Evolutionary conservation across 78 protist genomes (phyloP).

Genomic region (Dictyostelium brefeldianum): DNA sequence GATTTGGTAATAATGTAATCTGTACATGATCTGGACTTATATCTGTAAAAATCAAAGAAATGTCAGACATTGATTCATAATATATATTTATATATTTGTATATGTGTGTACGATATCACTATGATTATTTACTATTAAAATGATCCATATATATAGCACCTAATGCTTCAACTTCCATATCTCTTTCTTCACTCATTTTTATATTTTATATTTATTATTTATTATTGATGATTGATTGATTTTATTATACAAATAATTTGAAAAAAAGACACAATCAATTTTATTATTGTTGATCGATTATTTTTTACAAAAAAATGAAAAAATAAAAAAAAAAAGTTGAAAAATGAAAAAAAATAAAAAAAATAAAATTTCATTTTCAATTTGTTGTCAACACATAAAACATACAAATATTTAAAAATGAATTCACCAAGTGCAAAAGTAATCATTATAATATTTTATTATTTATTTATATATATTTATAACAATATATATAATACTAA

Average conservation of each 20-base stretch:
- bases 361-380: background rate
- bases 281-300: no score
- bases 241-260: background rate
- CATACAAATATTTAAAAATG: no score
- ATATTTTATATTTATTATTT: background rate
- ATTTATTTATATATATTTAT: no score
- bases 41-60: background rate
- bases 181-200: slow-evolving; percentile 59
- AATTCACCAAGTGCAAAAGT: no score
- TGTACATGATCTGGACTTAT: slow-evolving; percentile 60
- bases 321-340: background rate
- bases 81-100: no score
- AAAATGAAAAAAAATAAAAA: background rate
- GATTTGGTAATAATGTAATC: slow-evolving; percentile 68
- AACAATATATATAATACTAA: no score
- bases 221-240: background rate
- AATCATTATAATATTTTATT: no score
- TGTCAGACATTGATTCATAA: no score
- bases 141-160: slow-evolving; percentile 75
- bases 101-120: no score
- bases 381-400: background rate
- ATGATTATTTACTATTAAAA: slow-evolving; percentile 22
- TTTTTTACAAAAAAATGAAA: background rate
- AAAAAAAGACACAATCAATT: background rate
- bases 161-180: slow-evolving; percentile 68